Conservation (phyloP, 441 rosid species). For the Sinapis alba region DNA sequence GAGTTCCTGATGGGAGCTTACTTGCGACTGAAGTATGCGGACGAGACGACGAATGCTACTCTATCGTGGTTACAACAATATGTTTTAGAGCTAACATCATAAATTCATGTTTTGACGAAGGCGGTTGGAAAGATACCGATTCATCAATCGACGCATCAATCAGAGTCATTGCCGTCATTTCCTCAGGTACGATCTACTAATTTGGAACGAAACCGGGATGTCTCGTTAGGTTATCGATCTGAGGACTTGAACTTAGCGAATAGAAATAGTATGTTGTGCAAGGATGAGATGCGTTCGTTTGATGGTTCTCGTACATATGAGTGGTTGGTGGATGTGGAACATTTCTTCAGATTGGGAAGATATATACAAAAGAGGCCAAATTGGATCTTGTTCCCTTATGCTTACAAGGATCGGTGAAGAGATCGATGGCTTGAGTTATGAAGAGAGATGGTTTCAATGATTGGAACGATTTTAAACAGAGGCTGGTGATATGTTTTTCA, state of each 20-base stretch:
- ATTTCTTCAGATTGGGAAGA: neutral
- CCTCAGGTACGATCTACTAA: neutral
- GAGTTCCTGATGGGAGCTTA: neutral
- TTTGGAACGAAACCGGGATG: neutral
- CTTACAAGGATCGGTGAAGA: neutral
- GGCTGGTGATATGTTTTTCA: neutral
- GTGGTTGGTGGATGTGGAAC: neutral
- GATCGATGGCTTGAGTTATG: neutral
- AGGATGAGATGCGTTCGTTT: neutral
- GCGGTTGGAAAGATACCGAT: neutral
- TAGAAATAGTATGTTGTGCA: neutral
- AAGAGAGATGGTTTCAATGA: neutral
- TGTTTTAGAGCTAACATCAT: neutral
- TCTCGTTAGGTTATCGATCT: neutral
- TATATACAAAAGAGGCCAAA: neutral
- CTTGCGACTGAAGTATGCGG: neutral
- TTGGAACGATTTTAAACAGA: neutral
- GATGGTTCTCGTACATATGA: neutral
- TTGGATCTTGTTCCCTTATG: neutral
- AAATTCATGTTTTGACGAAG: neutral
- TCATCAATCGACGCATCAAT: neutral
- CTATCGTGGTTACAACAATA: neutral
- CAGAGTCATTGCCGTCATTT: neutral
- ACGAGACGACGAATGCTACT: neutral
- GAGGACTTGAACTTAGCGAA: neutral